Evolutionary conservation across 225 moss, liverwort and hornwort genomes (phyloP).

Genomic region (Lunularia cruciata): DNA sequence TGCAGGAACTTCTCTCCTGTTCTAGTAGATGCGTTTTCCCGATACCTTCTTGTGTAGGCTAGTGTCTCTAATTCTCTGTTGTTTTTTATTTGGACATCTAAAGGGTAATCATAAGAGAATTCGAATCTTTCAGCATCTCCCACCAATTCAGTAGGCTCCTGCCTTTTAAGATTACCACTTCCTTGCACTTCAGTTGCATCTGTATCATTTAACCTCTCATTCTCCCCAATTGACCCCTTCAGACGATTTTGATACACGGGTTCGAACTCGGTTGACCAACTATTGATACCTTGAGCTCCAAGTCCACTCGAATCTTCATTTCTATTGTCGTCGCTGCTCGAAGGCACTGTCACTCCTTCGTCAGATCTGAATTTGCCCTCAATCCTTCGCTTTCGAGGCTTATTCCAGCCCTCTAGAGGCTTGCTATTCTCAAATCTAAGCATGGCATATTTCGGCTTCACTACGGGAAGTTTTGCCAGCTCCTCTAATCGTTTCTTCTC

Average conservation of each 20-base stretch:
- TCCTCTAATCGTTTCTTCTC: slow-evolving; percentile 27
- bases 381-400: slow-evolving; percentile 29
- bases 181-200: neutral
- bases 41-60: too few species aligned
- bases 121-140: too few species aligned
- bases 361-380: neutral
- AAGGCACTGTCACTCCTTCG: neutral
- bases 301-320: neutral
- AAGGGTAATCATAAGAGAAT: too few species aligned
- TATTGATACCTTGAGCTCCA: too few species aligned
- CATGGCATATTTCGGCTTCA: slow-evolving; percentile 24
- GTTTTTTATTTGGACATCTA: neutral
- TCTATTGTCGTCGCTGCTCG: neutral
- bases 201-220: neutral
- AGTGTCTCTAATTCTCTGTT: neutral
- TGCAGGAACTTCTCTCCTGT: neutral
- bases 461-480: slow-evolving; percentile 21
- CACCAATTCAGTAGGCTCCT: too few species aligned
- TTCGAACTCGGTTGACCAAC: slow-evolving; percentile 31
- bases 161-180: neutral
- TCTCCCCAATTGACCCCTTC: slow-evolving; percentile 3
- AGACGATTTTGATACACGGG: slow-evolving; percentile 27
- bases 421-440: slow-evolving; percentile 23
- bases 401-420: slow-evolving; percentile 34
- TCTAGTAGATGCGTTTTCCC: neutral